Conservation (phyloP, 2,329 filamentous ascomycete species). For the Pseudogymnoascus sp. region DNA sequence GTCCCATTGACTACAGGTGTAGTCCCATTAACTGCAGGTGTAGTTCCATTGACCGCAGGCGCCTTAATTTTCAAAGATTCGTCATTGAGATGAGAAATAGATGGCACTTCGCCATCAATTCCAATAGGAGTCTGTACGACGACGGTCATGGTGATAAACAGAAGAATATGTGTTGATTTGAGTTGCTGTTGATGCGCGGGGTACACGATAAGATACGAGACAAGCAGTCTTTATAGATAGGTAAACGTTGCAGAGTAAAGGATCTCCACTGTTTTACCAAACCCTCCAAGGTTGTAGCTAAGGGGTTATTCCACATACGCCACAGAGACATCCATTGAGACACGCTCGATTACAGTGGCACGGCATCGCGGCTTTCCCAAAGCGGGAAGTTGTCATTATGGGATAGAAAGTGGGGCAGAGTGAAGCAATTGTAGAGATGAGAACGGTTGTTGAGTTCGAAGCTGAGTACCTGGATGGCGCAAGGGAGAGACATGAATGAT, state of each 20-base stretch:
- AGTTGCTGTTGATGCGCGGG: background rate
- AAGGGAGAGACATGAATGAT: background rate
- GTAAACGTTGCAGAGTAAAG: background rate
- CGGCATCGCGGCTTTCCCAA: background rate
- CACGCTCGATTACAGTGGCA: background rate
- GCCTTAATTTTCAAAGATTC: too few species aligned
- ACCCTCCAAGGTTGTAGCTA: background rate
- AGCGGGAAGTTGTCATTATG: background rate
- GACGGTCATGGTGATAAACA: background rate
- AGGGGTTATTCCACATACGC: background rate
- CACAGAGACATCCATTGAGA: background rate
- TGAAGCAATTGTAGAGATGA: background rate
- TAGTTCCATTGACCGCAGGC: background rate
- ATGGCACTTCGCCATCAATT: background rate
- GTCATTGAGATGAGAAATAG: background rate
- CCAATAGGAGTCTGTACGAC: background rate
- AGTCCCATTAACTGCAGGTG: background rate
- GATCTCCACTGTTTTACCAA: background rate
- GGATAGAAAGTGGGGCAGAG: background rate
- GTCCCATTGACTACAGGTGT: background rate
- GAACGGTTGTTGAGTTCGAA: background rate
- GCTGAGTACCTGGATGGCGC: background rate
- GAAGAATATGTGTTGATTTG: background rate
- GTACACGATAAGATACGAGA: slow-evolving; percentile 3
- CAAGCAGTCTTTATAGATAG: background rate